Evolutionary conservation across 2,329 filamentous ascomycete genomes (phyloP), one percentile per base, ranked within the genome.

Genomic region (Lachnellula subtilissima): DNA sequence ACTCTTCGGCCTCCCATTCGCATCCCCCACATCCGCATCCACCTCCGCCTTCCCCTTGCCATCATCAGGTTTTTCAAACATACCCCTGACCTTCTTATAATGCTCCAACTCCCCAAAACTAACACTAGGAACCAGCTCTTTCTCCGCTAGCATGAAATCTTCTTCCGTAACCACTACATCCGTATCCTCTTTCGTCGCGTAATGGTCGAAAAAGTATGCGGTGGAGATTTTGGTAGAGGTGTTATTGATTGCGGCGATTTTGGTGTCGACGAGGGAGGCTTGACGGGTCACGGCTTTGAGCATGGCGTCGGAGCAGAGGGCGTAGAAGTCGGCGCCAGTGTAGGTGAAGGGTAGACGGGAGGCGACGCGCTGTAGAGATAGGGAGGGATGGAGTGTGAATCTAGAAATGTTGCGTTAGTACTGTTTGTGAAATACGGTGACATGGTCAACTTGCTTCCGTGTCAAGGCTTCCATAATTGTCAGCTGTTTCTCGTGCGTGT

Each of bases 231-330:
- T 65, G 35, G 50, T 22, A 71, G 76, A 52, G 58, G 5, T 72
- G 2, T 75, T 71, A 65, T 89, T 89, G 70, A 96, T 77, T 4
- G 79, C 77, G 22, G 81, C 81, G 63, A 99, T 88, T 72, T 94
- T 94, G 50, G 83, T 78, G 70, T 99, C 94, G 2, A 97, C 92
- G 2, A 83, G 79, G 1, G 84, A 82, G 2, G 94, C 91, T 69
- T 95, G 90, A 5, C 94, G 85, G 2, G 94, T 99, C 56, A 99
- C 93, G 19, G 94, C 94, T 72, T 99, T 97, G 64, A 99, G 87
- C 94, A 99, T 99, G 51, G 94, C 91, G 72, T 99, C 94, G 45
- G 91, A 96, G 76, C 93, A 97, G 19, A 99, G 81, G 0, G 94
- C 94, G 73, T 99, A 99, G 69, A 99, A 87, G 74, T 99, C 94